Percentiles rank a stretch among this genome's conserved stretches.
phyloP scores from a whole-genome alignment of 2,329 filamentous ascomycete species.

The Diaporthe citri region DNA sequence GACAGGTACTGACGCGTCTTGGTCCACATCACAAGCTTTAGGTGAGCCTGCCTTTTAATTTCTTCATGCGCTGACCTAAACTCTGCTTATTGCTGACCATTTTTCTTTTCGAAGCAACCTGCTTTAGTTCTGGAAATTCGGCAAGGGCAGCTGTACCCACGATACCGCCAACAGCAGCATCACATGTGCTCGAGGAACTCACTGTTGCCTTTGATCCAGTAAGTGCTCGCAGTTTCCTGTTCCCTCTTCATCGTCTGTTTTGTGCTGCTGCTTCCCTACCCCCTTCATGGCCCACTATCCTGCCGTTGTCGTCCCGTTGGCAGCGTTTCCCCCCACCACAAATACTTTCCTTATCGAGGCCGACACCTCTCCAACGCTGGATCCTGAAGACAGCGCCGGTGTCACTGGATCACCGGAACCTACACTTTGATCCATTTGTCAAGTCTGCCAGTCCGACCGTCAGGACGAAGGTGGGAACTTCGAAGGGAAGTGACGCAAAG shows the following conservation, averaged over 20 bases:
- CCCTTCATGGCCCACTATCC: not conserved
- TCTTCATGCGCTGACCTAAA: not conserved
- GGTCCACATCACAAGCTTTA: not conserved
- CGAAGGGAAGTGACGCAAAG: not conserved
- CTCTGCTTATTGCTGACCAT: not conserved
- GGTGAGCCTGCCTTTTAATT: not conserved
- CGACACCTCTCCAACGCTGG: too few relatives aligned
- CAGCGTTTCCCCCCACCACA: not conserved
- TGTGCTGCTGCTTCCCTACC: not conserved
- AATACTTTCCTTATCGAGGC: not conserved
- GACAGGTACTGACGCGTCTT: not conserved
- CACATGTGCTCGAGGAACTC: not conserved
- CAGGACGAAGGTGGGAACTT: not conserved
- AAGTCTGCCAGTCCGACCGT: not conserved
- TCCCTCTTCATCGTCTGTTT: not conserved
- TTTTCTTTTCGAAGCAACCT: not conserved
- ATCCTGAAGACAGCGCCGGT: not conserved
- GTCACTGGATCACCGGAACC: not conserved
- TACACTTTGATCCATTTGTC: not conserved
- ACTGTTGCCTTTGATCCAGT: not conserved
- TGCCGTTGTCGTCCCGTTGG: not conserved
- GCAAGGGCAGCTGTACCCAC: not conserved
- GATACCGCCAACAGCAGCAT: not conserved
- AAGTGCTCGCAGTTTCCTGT: not conserved
- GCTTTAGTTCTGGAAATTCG: not conserved